Evolutionary conservation across 345 rosid genomes (phyloP).

Genomic region (Clausena lansium): DNA sequence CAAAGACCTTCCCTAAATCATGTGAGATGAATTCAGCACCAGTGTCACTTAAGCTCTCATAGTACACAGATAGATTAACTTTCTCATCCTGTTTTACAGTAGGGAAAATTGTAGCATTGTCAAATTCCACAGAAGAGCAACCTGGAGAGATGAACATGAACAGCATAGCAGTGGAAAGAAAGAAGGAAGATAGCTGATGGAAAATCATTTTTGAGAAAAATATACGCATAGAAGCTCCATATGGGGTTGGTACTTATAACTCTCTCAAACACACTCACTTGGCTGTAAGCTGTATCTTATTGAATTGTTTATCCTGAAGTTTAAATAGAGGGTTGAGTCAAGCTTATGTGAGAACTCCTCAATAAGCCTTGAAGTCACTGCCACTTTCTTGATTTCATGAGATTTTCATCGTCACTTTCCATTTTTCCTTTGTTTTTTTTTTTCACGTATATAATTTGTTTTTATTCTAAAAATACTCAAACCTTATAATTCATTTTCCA

Average conservation of each 20-base stretch:
- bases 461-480: background rate
- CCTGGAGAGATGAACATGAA: conserved; percentile 9
- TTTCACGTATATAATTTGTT: background rate
- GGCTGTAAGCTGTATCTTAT: background rate
- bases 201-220: conserved; percentile 21
- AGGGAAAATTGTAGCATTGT: background rate
- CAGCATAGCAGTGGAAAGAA: conserved; percentile 15
- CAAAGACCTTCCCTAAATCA: conserved; percentile 18
- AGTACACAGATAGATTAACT: conserved; percentile 34
- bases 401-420: background rate
- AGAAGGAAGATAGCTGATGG: background rate
- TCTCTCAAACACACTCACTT: background rate
- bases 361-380: background rate
- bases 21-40: conserved; percentile 25
- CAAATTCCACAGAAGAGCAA: background rate
- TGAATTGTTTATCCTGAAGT: background rate
- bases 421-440: background rate
- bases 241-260: background rate
- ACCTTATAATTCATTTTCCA: background rate
- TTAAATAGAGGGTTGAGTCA: background rate
- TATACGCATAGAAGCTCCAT: background rate
- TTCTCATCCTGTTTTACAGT: conserved; percentile 2
- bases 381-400: background rate
- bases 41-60: conserved; percentile 19
- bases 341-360: background rate